Percentiles rank a stretch among this genome's conserved stretches.
Evolutionary conservation across 2,329 filamentous ascomycete genomes (phyloP).

Genomic region (Fusarium euwallaceae): DNA sequence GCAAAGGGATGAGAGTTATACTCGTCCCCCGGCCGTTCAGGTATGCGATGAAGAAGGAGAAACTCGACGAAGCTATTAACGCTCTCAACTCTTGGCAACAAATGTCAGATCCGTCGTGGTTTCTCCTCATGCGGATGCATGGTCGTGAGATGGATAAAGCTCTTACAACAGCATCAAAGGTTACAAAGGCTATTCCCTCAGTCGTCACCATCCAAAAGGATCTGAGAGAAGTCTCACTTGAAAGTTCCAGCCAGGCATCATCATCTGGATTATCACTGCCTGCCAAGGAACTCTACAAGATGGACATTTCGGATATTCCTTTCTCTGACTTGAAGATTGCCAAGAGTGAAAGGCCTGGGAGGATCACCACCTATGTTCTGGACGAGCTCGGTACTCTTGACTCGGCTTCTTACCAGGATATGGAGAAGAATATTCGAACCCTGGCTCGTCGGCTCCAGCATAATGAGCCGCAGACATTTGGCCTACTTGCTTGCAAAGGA

Average conservation of each 20-base stretch:
- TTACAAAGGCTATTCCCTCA: not conserved
- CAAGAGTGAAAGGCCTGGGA: not conserved
- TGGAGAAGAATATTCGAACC: not conserved
- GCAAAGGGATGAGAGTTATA: not conserved
- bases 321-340: not conserved
- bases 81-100: slow-evolving; percentile 17
- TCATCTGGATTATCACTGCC: not conserved
- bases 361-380: not conserved
- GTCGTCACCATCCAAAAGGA: not conserved
- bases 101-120: slow-evolving; percentile 22
- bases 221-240: not conserved
- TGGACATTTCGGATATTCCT: not conserved
- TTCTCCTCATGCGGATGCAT: slow-evolving; percentile 9
- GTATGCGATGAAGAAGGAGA: slow-evolving; percentile 3
- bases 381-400: not conserved
- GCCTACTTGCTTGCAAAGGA: not conserved
- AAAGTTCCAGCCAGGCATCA: not conserved
- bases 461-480: not conserved
- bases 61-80: slow-evolving; percentile 5
- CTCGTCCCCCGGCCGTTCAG: not conserved
- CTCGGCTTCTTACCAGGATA: not conserved
- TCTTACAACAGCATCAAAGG: not conserved
- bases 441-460: slow-evolving; percentile 2
- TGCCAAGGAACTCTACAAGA: not conserved
- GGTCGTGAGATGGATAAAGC: not conserved